Base-by-base conservation (phyloP, 2,329 filamentous ascomycete genomes). In the Neurospora sp. region DNA sequence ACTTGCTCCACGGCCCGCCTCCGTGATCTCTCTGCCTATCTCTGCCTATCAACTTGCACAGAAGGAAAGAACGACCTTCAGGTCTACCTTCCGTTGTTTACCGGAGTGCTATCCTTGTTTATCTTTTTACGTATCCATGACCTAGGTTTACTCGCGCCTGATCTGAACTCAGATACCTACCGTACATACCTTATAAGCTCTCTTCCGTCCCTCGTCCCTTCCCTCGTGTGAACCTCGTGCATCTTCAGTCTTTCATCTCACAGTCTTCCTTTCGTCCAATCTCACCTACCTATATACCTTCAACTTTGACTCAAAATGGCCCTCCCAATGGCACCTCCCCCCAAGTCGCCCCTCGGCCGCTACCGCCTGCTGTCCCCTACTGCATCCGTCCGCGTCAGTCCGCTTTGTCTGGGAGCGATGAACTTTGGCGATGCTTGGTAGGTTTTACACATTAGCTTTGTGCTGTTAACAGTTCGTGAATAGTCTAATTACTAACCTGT, bases 341-440 rank as follows among this genome's bases (percentile, higher is more conserved):
- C 88, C 36, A 83, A 86, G 78, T 89, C 88, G 70, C 85, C 87
- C 69, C 79, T 92, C 73, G 88, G 83, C 71, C 85, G 87, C 68
- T 90, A 91, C 75, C 87, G 90, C 40, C 40, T 92, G 66, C 84
- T 93, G 13, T 86, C 90, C 1, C 89, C 90, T 10, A 86, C 84
- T 0, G 90, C 91, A 2, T 84, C 85, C 0, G 83, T 92, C 28
- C 83, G 88, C 39, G 89, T 92, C n/a, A 90, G 87, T 72, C 90
- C 90, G 4, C 78, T 92, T 0, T 88, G 85, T 62, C 83, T 93
- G 1, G 90, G 89, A 11, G 82, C 82, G 68, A 90, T 90, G 87
- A 88, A 85, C 78, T 88, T 91, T 79, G 89, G 89, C 66, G 80
- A 87, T 70, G 80, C 83, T 40, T 89, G 84, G 82, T 78, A 74